These are phyloP conservation scores for Fusarium tupiense DNA, from an alignment of 2,329 filamentous ascomycete genomes.

Conservation along the genomic window DNA sequence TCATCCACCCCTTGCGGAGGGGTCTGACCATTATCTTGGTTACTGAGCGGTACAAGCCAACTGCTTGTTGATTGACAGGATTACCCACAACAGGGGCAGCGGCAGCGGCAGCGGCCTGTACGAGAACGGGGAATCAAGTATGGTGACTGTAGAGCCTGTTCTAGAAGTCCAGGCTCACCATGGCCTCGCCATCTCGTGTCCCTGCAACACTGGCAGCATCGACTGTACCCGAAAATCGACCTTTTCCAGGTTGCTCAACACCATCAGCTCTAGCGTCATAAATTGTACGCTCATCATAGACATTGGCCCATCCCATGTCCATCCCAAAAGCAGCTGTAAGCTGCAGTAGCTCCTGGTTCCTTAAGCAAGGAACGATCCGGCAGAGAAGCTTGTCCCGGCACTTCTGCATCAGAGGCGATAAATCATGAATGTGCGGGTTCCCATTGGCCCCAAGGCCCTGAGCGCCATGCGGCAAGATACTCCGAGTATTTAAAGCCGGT, in stretches of 20 bases:
- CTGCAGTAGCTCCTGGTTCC: slow-evolving; percentile 41
- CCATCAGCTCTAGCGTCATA: slow-evolving; percentile 50
- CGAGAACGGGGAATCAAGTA: background rate
- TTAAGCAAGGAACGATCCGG: slow-evolving; percentile 46
- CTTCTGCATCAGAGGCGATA: slow-evolving; percentile 48
- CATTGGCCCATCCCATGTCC: slow-evolving; percentile 49
- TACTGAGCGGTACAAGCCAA: background rate
- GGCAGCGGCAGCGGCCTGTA: background rate
- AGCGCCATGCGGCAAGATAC: slow-evolving; percentile 43
- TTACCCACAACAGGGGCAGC: background rate
- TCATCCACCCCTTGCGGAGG: background rate
- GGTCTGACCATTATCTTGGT: background rate
- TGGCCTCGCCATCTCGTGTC: background rate
- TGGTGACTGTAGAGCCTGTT: background rate
- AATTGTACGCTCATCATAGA: slow-evolving; percentile 48
- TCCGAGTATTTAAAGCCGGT: slow-evolving; percentile 49
- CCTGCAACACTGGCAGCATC: slow-evolving; percentile 16
- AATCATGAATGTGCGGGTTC: slow-evolving; percentile 37
- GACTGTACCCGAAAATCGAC: slow-evolving; percentile 53
- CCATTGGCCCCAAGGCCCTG: slow-evolving; percentile 37
- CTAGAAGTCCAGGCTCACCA: slow-evolving; percentile 3
- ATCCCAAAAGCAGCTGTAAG: slow-evolving; percentile 49
- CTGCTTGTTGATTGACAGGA: too few species aligned
- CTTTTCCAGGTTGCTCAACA: slow-evolving; percentile 48
- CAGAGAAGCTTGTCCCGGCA: slow-evolving; percentile 50